Percentiles rank a stretch among this genome's conserved stretches.
phyloP scores from a whole-genome alignment of 148 eudicot species.

The Vaccinium myrtillus region DNA sequence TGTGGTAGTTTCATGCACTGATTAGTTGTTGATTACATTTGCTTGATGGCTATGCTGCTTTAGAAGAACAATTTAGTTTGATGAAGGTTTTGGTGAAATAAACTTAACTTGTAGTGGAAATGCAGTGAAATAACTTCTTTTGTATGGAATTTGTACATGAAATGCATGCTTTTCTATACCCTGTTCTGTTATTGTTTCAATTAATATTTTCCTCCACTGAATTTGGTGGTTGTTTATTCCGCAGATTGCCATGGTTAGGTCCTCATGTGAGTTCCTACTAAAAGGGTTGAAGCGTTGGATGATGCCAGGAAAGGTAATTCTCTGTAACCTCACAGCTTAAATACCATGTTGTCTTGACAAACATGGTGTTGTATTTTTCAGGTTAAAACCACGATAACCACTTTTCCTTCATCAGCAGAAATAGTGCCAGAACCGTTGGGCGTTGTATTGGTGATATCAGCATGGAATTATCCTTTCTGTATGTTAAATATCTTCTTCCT shows the following conservation, averaged over 20 bases:
- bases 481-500: conserved; percentile 28
- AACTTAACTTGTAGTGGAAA: neutral
- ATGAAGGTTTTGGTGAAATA: neutral
- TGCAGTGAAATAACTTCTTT: neutral
- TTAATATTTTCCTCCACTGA: neutral
- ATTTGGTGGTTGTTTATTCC: neutral
- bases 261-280: conserved; percentile 35
- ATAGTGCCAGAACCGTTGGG: conserved; percentile 67
- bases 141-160: neutral
- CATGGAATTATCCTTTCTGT: conserved; percentile 94
- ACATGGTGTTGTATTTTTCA: conserved; percentile 22
- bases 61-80: neutral
- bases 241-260: conserved; percentile 37
- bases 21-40: neutral
- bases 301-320: conserved; percentile 49
- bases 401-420: conserved; percentile 64
- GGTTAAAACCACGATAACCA: conserved; percentile 34
- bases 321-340: neutral
- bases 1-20: neutral
- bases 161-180: neutral
- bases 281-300: conserved; percentile 53
- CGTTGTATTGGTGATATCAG: conserved; percentile 57
- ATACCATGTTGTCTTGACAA: neutral
- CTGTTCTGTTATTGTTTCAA: neutral
- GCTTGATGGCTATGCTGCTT: neutral